These are phyloP conservation scores for Ascochyta rabiei DNA, from an alignment of 2,329 filamentous ascomycete genomes.

Conservation along the genomic window DNA sequence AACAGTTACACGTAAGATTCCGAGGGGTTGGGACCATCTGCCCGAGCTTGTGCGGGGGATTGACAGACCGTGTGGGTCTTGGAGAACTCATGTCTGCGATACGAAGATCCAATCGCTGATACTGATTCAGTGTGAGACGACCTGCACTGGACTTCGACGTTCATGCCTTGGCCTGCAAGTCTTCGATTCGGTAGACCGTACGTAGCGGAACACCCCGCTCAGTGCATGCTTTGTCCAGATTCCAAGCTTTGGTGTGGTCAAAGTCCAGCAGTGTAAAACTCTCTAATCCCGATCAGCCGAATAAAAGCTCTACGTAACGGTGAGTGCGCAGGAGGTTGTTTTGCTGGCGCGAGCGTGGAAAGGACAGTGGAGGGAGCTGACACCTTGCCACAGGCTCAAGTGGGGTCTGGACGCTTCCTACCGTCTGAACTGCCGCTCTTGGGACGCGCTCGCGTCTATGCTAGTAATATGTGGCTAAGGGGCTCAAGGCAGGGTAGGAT, in stretches of 20 bases:
- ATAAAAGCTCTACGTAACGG: constrained; percentile 4
- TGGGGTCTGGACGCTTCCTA: constrained; percentile 13
- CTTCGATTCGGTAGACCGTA: background rate
- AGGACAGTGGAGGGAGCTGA: constrained; percentile 11
- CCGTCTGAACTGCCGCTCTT: constrained; percentile 6
- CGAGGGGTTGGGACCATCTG: constrained; percentile 2
- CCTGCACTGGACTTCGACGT: constrained; percentile 1
- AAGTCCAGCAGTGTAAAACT: background rate
- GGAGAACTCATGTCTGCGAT: constrained; percentile 4
- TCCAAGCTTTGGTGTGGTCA: constrained; percentile 3
- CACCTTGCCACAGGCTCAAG: constrained; percentile 8
- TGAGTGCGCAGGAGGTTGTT: constrained; percentile 7
- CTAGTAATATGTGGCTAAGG: constrained; percentile 12
- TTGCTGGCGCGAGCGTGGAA: constrained; percentile 5
- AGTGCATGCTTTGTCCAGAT: constrained; percentile 1
- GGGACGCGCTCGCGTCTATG: constrained; percentile 8
- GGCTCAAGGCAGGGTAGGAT: constrained; percentile 7
- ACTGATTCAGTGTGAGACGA: background rate
- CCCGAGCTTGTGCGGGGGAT: constrained; percentile 7
- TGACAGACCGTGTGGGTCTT: constrained; percentile 6
- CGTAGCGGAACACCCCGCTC: background rate
- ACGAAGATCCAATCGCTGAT: constrained; percentile 3
- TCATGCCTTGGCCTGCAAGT: background rate
- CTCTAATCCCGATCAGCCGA: constrained; percentile 3
- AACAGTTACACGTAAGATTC: background rate